Base-by-base conservation (phyloP, 1,284 basidiomycete genomes). In the Athelia psychrophila region DNA sequence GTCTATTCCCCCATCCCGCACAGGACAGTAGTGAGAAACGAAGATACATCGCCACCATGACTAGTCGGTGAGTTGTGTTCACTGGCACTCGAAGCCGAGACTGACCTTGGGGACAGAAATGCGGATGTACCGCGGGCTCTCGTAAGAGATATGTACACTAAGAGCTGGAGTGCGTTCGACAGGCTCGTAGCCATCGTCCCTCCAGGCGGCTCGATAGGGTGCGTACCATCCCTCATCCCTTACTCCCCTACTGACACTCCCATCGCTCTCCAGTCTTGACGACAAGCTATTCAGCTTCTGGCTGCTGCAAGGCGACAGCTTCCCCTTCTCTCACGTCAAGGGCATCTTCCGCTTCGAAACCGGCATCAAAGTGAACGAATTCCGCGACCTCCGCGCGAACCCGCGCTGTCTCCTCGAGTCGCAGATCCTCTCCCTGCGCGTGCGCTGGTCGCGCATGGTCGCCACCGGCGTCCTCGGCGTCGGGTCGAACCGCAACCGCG, bases 231-330 rank as follows among this genome's bases (percentile, higher is more conserved):
- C 33, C 10, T n/a, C 33, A n/a, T 35, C 33, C 33, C 10, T n/a
- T 35, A 35, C 33, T 35, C 33, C 10, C 33, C 10, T 35, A 35
- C n/a, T 35, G n/a, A 35, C 10, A 35, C n/a, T 46, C 50, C 25
- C 22, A 48, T 50, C 47, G 9, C 44, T 51, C 42, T n/a, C 53
- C 58, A 91, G 90, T 8, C 81, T 93, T 48, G 91, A 93, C 60
- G 88, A 93, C 70, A 93, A 93, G 64, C 77, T 91, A 2, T 93
- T 91, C 68, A 86, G 85, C 54, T 91, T 91, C 75, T 93, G 89
- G 86, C 78, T 90, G 54, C 76, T 92, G 5, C 90, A 92, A 65
- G 82, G 81, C 19, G 90, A 93, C 59, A 77, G 77, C 50, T 83
- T 79, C 61, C 84, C 86, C 1, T 78, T 84, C 56, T 81, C 84